Evolutionary conservation across 257 asterid species (phyloP).

Genomic region (Ajuga chamaepitys): DNA sequence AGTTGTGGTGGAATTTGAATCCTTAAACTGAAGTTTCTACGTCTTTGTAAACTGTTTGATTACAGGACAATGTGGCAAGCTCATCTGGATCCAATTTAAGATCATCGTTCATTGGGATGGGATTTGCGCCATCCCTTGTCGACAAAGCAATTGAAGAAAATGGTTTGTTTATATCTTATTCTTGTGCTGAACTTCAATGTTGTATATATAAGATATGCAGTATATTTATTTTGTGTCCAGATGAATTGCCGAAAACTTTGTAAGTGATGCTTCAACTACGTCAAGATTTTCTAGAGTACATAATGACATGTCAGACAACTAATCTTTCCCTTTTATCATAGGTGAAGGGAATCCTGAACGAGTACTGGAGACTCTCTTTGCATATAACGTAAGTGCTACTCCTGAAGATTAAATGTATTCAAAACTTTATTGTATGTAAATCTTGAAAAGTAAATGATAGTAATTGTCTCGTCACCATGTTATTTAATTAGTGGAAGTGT

Average conservation of each 20-base stretch:
- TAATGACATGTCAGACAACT: slow-evolving; percentile 2
- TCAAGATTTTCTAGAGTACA: neutral
- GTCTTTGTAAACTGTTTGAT: neutral
- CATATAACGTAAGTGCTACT: slow-evolving; percentile 57
- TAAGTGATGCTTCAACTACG: neutral
- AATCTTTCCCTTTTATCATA: slow-evolving; percentile 21
- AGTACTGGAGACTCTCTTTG: slow-evolving; percentile 66
- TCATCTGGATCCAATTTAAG: slow-evolving; percentile 62
- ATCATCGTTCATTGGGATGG: slow-evolving; percentile 79
- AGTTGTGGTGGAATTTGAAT: neutral
- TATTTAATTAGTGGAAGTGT: neutral
- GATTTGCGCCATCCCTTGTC: slow-evolving; percentile 63
- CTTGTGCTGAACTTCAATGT: neutral
- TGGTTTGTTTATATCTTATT: slow-evolving; percentile 34
- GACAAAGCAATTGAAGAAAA: slow-evolving; percentile 72
- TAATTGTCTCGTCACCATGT: slow-evolving; percentile 4
- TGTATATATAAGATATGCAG: neutral
- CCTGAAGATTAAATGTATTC: neutral
- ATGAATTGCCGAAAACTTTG: neutral
- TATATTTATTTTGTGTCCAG: no score
- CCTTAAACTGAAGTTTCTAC: slow-evolving; percentile 4
- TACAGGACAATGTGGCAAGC: slow-evolving; percentile 63
- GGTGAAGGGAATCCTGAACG: slow-evolving; percentile 70
- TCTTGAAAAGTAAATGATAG: neutral
- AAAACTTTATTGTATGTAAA: neutral